Evolutionary conservation across 768 basidiomycete genomes (phyloP), one percentile per base, ranked within the genome.

Genomic region (Calvatia gigantea): DNA sequence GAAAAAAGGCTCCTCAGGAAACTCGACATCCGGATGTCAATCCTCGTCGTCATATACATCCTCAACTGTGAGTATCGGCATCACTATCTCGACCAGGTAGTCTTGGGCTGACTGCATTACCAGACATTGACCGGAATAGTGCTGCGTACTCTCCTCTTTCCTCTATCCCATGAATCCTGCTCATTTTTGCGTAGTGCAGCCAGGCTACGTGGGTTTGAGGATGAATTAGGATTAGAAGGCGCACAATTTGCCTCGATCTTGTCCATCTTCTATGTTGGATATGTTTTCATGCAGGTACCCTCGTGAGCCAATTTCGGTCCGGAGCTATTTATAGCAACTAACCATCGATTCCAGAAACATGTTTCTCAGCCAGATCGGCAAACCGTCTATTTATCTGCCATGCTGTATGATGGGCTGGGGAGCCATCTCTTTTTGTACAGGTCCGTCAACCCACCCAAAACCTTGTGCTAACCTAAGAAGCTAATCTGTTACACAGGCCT

Each of bases 121-220:
- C n/a, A 74, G 73, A 87, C 73, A 78, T 89, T 53, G 88, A 89
- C 65, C 76, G 88, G 31, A 89, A 88, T 62, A 88, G 88, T 62
- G 85, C 77, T 32, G 73, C 78, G 82, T 84, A 64, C 61, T 76
- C 14, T 3, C 37, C 19, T 52, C 29, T 38, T 39, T 41, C 19
- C 27, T 19, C 15, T 19, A 21, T 14, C 19, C 3, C 12, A 1
- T 31, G 14, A 37, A 28, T 33, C 15, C 23, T 33, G 29, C 44
- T 28, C 23, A 42, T 45, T 11, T 12, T 41, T 54, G 46, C 12
- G 17, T 57, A 84, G 84, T 48, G 87, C 84, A 8, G 87, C 86
- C 25, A 73, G 87, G 47, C 68, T 88, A 28, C 76, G 79, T 33
- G 87, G 87, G 0, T 85, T 88, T 53, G 84, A 87, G 59, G 65